Evolutionary conservation across 2,329 filamentous ascomycete species (phyloP).

Genomic region (Pseudocercospora vitis): DNA sequence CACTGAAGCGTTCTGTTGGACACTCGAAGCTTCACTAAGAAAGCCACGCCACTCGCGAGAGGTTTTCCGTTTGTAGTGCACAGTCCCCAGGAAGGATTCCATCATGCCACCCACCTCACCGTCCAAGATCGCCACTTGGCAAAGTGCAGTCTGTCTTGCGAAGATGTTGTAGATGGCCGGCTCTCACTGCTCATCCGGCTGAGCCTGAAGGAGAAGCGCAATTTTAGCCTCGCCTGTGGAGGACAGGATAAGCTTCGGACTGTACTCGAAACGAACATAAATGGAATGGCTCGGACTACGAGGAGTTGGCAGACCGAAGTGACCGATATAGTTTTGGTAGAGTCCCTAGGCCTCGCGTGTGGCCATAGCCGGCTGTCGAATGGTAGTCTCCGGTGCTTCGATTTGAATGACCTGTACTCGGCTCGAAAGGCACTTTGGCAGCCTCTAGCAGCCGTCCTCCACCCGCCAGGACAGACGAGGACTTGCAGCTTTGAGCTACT

Average conservation of each 20-base stretch:
- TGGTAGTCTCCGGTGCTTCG: no score
- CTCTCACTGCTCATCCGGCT: background rate
- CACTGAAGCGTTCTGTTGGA: conserved; percentile 4
- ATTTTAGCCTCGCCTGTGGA: background rate
- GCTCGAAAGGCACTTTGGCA: no score
- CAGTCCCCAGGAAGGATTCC: background rate
- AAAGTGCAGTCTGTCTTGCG: background rate
- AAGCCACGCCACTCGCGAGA: background rate
- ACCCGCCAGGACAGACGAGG: no score
- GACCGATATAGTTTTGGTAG: background rate
- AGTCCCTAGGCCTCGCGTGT: background rate
- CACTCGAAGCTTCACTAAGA: background rate
- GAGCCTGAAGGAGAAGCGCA: background rate
- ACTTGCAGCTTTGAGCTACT: no score
- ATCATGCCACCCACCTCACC: background rate
- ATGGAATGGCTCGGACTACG: background rate
- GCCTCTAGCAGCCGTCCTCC: no score
- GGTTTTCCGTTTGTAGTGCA: background rate
- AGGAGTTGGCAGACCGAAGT: background rate
- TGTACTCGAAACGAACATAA: background rate
- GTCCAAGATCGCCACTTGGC: background rate
- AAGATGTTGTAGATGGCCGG: background rate
- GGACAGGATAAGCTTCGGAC: background rate
- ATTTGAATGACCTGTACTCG: no score
- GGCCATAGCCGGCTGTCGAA: background rate